These are phyloP conservation scores for Phytophthora multivora DNA, from an alignment of 352 stramenopile species.

Conservation along the genomic window DNA sequence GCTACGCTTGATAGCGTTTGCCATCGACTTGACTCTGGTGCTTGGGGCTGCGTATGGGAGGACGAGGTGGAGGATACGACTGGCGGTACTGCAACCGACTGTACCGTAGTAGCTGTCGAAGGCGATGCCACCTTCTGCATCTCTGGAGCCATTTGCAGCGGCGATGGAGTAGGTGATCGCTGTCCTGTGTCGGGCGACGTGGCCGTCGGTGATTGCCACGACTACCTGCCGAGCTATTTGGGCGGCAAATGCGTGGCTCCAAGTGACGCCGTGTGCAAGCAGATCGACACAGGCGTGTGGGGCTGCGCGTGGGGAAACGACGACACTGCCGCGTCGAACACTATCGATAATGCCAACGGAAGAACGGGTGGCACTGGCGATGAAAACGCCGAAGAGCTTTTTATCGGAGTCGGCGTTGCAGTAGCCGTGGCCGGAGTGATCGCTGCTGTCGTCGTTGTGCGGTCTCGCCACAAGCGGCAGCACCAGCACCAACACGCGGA, in stretches of 20 bases:
- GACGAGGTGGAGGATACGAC: not conserved
- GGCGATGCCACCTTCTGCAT: conserved; percentile 71
- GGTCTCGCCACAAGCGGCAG: conserved; percentile 21
- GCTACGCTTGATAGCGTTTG: conserved; percentile 32
- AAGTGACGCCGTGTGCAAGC: conserved; percentile 44
- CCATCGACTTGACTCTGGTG: conserved; percentile 11
- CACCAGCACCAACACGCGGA: not conserved
- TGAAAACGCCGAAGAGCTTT: not conserved
- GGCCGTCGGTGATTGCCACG: conserved; percentile 51
- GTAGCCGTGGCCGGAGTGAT: conserved; percentile 10
- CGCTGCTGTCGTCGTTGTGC: conserved; percentile 7
- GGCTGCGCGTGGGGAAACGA: conserved; percentile 48
- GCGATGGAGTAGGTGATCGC: conserved; percentile 36
- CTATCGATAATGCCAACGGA: conserved; percentile 14
- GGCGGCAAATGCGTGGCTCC: conserved; percentile 51
- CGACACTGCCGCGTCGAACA: conserved; percentile 10
- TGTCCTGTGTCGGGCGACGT: conserved; percentile 61
- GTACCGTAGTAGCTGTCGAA: conserved; percentile 57
- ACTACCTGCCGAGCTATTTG: conserved; percentile 47
- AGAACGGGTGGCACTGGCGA: not conserved
- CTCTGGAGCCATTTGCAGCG: conserved; percentile 51
- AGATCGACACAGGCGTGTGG: conserved; percentile 58
- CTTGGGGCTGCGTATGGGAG: conserved; percentile 37
- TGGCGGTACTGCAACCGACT: conserved; percentile 12
- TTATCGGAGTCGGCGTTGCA: conserved; percentile 1